Evolutionary conservation across 2,329 filamentous ascomycete genomes (phyloP).

Genomic region (Claviceps cyperi): DNA sequence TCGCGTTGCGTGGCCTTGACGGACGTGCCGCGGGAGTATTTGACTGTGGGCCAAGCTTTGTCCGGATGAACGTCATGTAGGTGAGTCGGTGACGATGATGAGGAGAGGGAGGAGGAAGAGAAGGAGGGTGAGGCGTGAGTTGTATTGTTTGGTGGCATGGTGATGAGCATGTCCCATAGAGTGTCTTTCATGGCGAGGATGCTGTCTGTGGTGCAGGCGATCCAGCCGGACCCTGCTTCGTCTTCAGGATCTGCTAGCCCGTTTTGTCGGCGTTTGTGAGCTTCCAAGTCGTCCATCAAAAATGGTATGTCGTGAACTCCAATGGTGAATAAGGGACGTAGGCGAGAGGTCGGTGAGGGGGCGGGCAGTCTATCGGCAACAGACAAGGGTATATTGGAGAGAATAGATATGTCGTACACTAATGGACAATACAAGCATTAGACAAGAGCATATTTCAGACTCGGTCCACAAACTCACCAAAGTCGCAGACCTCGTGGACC

Average conservation of each 20-base stretch:
- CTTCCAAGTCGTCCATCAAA: slow-evolving; percentile 47
- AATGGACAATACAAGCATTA: background rate
- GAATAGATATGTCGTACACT: slow-evolving; percentile 91
- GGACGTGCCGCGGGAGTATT: slow-evolving; percentile 45
- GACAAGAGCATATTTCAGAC: background rate
- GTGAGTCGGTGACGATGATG: slow-evolving; percentile 12
- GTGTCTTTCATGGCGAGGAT: slow-evolving; percentile 76
- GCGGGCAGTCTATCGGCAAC: slow-evolving; percentile 55
- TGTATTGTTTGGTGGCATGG: slow-evolving; percentile 52
- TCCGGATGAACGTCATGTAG: slow-evolving; percentile 30
- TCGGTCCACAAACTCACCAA: slow-evolving; percentile 42
- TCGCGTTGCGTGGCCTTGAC: slow-evolving; percentile 86
- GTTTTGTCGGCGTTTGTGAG: slow-evolving; percentile 23
- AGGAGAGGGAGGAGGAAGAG: slow-evolving; percentile 6
- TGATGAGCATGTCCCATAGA: slow-evolving; percentile 81
- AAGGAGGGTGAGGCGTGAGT: background rate
- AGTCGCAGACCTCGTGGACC: slow-evolving; percentile 74
- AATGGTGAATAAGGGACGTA: slow-evolving; percentile 79
- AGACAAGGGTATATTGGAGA: slow-evolving; percentile 73
- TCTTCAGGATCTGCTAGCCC: slow-evolving; percentile 26
- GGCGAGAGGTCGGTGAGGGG: slow-evolving; percentile 45
- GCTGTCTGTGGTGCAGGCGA: slow-evolving; percentile 90
- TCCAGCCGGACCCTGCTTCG: slow-evolving; percentile 55
- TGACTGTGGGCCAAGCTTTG: slow-evolving; percentile 63
- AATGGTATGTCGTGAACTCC: slow-evolving; percentile 86